Conservation (phyloP, 192 early-diverging fungal species). For the Gaertneriomyces semiglobifer region DNA sequence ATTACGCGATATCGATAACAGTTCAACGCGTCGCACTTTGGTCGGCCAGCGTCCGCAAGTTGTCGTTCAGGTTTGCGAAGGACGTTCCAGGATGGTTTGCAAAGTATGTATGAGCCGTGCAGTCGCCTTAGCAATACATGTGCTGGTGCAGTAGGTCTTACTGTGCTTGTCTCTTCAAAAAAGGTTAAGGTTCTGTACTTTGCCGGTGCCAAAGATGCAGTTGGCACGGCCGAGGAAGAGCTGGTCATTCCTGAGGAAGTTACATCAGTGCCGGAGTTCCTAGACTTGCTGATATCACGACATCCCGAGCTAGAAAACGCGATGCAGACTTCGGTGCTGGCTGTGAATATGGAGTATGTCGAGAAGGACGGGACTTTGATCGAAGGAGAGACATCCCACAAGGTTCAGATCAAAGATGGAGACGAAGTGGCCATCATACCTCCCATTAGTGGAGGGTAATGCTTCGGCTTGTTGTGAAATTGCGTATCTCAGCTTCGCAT, state of each 20-base stretch:
- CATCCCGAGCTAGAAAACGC: constrained; percentile 39
- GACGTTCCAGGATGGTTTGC: no score
- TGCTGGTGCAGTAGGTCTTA: no score
- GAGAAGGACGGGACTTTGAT: constrained; percentile 35
- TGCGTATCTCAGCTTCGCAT: no score
- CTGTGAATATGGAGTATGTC: constrained; percentile 65
- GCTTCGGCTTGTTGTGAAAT: background rate
- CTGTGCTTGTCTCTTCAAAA: background rate
- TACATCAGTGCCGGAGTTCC: constrained; percentile 12
- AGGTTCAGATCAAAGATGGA: constrained; percentile 43
- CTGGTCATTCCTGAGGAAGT: constrained; percentile 33
- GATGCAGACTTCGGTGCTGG: constrained; percentile 50
- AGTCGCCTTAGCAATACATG: no score
- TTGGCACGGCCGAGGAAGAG: constrained; percentile 40
- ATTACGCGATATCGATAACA: no score
- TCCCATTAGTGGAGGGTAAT: constrained; percentile 64
- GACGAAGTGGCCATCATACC: constrained; percentile 66
- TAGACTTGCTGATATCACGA: constrained; percentile 24
- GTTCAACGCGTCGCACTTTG: no score
- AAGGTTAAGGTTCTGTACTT: constrained; percentile 62
- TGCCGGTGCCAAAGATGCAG: constrained; percentile 53
- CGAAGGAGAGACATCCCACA: constrained; percentile 13
- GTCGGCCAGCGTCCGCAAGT: no score
- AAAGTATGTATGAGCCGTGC: no score
- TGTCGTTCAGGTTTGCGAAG: no score